Conservation (phyloP, 768 basidiomycete genomes). For the Strobilomyces confusus region DNA sequence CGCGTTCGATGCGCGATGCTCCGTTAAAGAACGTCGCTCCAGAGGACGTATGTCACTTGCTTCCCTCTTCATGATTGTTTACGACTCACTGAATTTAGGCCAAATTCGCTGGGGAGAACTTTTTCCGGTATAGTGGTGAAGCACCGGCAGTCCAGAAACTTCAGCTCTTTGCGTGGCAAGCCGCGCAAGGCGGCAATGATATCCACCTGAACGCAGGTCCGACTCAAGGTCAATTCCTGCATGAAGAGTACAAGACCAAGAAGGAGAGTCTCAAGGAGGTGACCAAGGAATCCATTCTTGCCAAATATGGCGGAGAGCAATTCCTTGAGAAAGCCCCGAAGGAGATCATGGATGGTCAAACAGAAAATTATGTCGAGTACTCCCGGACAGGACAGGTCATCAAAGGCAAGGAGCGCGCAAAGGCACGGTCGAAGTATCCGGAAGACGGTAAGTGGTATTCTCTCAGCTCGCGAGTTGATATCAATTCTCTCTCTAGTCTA, state of each 20-base stretch:
- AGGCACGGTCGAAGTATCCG: conserved; percentile 87
- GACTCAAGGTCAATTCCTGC: conserved; percentile 89
- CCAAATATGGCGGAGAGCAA: conserved; percentile 91
- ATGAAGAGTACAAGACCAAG: conserved; percentile 87
- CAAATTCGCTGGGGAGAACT: conserved; percentile 95
- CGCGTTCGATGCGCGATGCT: conserved; percentile 98
- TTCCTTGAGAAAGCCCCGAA: conserved; percentile 87
- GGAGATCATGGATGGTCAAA: conserved; percentile 92
- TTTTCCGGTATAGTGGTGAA: conserved; percentile 86
- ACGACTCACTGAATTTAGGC: conserved; percentile 44
- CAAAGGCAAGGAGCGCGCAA: conserved; percentile 86
- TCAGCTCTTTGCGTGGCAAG: conserved; percentile 97
- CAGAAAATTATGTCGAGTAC: conserved; percentile 97
- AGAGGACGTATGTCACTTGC: conserved; percentile 70
- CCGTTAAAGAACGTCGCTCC: conserved; percentile 69
- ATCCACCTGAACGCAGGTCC: conserved; percentile 96
- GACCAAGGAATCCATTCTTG: conserved; percentile 84
- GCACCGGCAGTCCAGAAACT: conserved; percentile 88
- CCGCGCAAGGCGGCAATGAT: conserved; percentile 87
- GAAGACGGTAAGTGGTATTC: conserved; percentile 73
- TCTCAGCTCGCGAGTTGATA: not conserved
- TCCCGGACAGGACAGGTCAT: conserved; percentile 87
- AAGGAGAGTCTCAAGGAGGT: conserved; percentile 89
- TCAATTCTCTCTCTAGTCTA: conserved; percentile 49
- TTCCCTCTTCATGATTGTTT: not conserved